Evolutionary conservation across 2,329 filamentous ascomycete species (phyloP).

Genomic region (Penicillium janthinellum): DNA sequence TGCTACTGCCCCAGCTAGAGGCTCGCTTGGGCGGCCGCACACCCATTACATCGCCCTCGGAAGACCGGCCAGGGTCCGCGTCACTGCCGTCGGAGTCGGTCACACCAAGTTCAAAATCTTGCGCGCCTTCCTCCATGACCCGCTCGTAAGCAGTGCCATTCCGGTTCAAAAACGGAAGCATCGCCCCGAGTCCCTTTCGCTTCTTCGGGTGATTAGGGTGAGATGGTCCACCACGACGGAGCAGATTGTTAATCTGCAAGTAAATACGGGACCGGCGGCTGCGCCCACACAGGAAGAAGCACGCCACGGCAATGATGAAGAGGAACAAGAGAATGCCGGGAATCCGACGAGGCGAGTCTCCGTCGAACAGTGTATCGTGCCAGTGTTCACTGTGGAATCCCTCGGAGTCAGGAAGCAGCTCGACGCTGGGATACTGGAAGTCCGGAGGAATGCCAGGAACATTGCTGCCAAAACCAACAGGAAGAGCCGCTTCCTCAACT

Average conservation of each 20-base stretch:
- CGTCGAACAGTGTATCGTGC: slow-evolving; percentile 65
- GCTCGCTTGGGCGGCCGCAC: slow-evolving; percentile 55
- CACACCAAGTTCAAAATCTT: slow-evolving; percentile 77
- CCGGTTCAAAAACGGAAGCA: slow-evolving; percentile 43
- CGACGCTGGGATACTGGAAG: slow-evolving; percentile 72
- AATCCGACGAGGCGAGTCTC: slow-evolving; percentile 67
- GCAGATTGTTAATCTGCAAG: slow-evolving; percentile 52
- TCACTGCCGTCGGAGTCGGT: slow-evolving; percentile 55
- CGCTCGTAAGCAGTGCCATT: slow-evolving; percentile 69
- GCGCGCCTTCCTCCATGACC: slow-evolving; percentile 75
- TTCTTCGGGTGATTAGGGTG: slow-evolving; percentile 37
- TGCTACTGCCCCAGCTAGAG: slow-evolving; percentile 35
- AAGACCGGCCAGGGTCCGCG: slow-evolving; percentile 64
- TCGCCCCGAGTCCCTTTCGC: slow-evolving; percentile 66
- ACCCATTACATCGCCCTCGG: slow-evolving; percentile 55
- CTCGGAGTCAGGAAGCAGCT: slow-evolving; percentile 37
- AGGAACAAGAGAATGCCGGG: slow-evolving; percentile 78
- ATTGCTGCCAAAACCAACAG: slow-evolving; percentile 94
- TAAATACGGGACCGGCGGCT: slow-evolving; percentile 69
- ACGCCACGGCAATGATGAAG: slow-evolving; percentile 67
- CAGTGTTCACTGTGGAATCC: slow-evolving; percentile 53
- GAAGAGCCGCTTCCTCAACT: slow-evolving; percentile 58
- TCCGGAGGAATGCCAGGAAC: slow-evolving; percentile 67
- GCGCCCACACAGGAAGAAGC: slow-evolving; percentile 76
- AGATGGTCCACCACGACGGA: slow-evolving; percentile 35